Evolutionary conservation across 176 grass and related monocot species (phyloP), one percentile per base, ranked within the genome.

Genomic region (Oryza longistaminata): DNA sequence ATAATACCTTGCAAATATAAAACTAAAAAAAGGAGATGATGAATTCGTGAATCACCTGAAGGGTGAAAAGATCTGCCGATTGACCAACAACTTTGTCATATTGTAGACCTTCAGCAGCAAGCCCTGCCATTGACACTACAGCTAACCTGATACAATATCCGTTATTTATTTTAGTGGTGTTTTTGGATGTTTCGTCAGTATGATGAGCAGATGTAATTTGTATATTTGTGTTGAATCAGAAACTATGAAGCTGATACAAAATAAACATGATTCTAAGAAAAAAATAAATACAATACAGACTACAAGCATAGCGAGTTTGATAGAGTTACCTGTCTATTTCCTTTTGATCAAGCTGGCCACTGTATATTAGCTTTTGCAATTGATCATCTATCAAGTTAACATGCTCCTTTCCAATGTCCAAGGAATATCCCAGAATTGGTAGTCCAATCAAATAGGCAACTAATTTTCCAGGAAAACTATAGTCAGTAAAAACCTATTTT

Each of bases 341-440:
- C 69, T 95, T 98, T 58, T 76, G 78, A 69, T 98, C 93, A 73
- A 98, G 96, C 34, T 95, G 77, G 0, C 96, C 96, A 68, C 96
- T 98, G 66, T 98, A 98, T 83, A 98, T 90, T 49, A 98, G 50
- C 74, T 95, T 93, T 33, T 98, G 87, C 72, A 98, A 53, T 11
- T 80, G 75, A 37, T 92, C 93, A 40, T 98, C 96, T 22, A 98
- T 35, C 72, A 98, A 78, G 81, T 98, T 98, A 55, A 95, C 96
- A 90, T 98, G 91, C 66, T 98, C 96, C 86, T 95, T 98, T 66
- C 96, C 96, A 12, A 98, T 83, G 77, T 98, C 96, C 91, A 98
- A 80, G 34, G 96, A 95, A 85, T 98, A 98, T 70, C 96, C 96
- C 80, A 98, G 83, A 11, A 98, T 95, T 11, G 96, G 96, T 24